Conservation (phyloP, 306 rosid genomes). For the peach (Prunus persica) region DNA sequence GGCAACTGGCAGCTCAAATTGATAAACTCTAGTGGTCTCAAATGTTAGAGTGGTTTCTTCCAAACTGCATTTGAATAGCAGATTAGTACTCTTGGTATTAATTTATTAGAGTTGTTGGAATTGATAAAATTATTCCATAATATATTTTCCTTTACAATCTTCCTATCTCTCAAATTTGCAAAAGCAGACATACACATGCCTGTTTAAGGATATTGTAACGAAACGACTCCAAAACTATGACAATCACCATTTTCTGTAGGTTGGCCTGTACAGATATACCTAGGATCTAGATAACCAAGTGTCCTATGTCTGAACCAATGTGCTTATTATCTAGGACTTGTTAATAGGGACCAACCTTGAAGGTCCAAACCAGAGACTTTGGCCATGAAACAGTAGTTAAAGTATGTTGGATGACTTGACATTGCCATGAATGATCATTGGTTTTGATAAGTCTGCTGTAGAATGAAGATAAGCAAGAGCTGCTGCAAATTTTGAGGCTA, state of each 20-base stretch:
- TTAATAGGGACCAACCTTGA: neutral
- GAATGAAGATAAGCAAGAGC: constrained; percentile 7
- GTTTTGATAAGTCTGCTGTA: neutral
- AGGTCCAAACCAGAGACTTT: neutral
- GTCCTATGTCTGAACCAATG: neutral
- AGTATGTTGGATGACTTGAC: constrained; percentile 9
- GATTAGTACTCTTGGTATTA: too few species aligned
- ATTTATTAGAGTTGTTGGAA: too few species aligned
- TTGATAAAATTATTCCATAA: too few species aligned
- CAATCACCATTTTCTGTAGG: constrained; percentile 1
- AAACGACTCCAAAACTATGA: constrained; percentile 7
- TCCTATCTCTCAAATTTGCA: neutral
- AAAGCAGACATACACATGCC: too few species aligned
- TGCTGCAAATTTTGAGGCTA: constrained; percentile 6
- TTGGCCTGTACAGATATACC: neutral
- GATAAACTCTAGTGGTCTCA: too few species aligned
- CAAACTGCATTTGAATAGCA: too few species aligned
- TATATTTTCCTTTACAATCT: neutral
- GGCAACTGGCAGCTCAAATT: too few species aligned
- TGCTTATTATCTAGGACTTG: neutral
- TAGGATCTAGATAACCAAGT: constrained; percentile 11
- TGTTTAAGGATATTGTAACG: neutral
- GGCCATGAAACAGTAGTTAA: neutral
- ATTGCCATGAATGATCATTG: constrained; percentile 8
- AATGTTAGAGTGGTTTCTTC: too few species aligned